Base-by-base conservation (phyloP, 345 rosid species). In the Euphorbia tirucalli region DNA sequence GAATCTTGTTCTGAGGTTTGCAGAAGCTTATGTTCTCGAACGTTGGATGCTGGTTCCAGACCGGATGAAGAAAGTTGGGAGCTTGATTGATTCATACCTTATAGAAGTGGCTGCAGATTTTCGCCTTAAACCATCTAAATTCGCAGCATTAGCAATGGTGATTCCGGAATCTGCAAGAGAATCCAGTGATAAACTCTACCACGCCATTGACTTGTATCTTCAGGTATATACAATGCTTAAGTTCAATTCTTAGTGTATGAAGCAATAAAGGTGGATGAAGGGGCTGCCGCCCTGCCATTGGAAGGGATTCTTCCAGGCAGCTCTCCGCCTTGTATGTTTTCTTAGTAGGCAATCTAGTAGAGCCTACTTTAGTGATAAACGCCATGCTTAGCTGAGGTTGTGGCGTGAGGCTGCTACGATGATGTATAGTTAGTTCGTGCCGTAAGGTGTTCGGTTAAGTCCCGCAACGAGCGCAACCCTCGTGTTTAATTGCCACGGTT, bases 101-200 rank as follows among this genome's bases (percentile, higher is more conserved):
- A 30, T 44, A 35, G 93, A 89, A 77, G 89, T 84, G 30, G 87
- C 90, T 2, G 79, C 87, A 0, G 93, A 89, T 61, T 19, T 44
- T 27, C 54, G 59, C 25, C 69, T 89, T 43, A 76, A 63, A n/a
- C 79, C 85, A 31, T 43, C 70, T 24, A 80, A 68, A 70, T 89
- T 87, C 41, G 69, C 75, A 49, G 83, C 79, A 31, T 68, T 87
- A 39, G 56, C 80, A 61, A 58, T 35, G 70, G 58, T 72, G 66
- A 41, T 89, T 61, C 90, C 89, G 0, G 87, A 81, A 70, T 67
- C 70, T 65, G 83, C 83, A 44, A 82, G 88, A 75, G 75, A 77
- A 52, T 85, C 78, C 57, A 73, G 68, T 44, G 87, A 85, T 49
- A 61, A 37, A 43, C 74, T 85, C 59, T 85, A 83, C 75, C 77